These are phyloP conservation scores for Chaetomiaceae sp. DNA, from an alignment of 2,329 filamentous ascomycete genomes.

Conservation along the genomic window DNA sequence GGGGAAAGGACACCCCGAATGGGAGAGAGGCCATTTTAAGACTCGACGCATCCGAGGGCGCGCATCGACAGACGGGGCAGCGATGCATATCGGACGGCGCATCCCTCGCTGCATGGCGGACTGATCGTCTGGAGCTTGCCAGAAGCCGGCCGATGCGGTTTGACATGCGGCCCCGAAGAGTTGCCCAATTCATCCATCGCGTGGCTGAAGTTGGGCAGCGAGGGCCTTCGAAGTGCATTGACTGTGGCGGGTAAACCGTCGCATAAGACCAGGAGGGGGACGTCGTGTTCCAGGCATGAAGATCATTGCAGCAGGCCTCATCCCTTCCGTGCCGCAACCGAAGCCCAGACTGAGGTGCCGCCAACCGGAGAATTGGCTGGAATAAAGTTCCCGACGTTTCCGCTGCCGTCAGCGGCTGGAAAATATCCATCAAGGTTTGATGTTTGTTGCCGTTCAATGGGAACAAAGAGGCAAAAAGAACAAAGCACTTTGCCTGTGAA, in stretches of 20 bases:
- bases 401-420: slow-evolving; percentile 3
- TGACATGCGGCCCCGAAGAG: slow-evolving; percentile 16
- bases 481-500: slow-evolving; percentile 13
- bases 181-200: slow-evolving; percentile 9
- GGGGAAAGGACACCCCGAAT: background rate
- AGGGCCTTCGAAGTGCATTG: background rate
- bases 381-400: background rate
- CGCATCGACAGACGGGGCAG: background rate
- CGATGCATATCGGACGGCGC: slow-evolving; percentile 19
- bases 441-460: slow-evolving; percentile 12
- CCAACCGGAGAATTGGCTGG: slow-evolving; percentile 4
- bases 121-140: slow-evolving; percentile 22
- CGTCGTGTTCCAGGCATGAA: slow-evolving; percentile 25
- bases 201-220: slow-evolving; percentile 1
- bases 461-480: background rate
- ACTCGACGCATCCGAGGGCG: too few species aligned
- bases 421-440: slow-evolving; percentile 19
- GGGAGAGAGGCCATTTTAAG: background rate
- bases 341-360: background rate
- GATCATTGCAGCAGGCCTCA: slow-evolving; percentile 21
- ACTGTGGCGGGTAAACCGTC: slow-evolving; percentile 24
- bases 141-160: slow-evolving; percentile 21
- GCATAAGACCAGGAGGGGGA: slow-evolving; percentile 23
- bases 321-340: slow-evolving; percentile 6
- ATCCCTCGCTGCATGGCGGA: slow-evolving; percentile 12